Evolutionary conservation across 768 basidiomycete genomes (phyloP).

Genomic region (Mycena venus): DNA sequence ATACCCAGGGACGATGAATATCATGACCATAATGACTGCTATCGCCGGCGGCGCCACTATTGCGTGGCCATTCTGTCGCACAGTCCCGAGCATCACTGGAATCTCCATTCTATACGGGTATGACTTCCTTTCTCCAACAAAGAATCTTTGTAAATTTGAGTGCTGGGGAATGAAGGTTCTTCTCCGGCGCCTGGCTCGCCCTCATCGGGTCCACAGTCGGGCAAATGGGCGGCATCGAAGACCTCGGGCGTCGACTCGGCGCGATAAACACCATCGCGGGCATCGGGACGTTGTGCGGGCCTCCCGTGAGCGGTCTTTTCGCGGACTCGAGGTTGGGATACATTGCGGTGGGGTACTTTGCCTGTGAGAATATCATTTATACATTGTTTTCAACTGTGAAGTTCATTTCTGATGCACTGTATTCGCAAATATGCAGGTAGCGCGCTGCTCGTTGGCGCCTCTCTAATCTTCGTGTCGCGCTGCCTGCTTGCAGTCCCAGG

Average conservation of each 20-base stretch:
- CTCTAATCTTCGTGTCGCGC: not conserved
- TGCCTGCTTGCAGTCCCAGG: not conserved
- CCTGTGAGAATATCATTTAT: slow-evolving; percentile 43
- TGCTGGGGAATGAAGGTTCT: slow-evolving; percentile 33
- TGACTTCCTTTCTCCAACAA: not conserved
- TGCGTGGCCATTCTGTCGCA: slow-evolving; percentile 21
- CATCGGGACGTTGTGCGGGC: slow-evolving; percentile 58
- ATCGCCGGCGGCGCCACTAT: not conserved
- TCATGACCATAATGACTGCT: not conserved
- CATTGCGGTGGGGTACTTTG: slow-evolving; percentile 47
- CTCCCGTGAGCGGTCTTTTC: slow-evolving; percentile 64
- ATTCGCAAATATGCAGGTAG: not conserved
- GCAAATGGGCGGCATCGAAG: slow-evolving; percentile 53
- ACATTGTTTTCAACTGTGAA: not conserved
- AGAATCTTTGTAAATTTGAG: not conserved
- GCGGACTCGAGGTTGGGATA: slow-evolving; percentile 48
- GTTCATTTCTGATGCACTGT: not conserved
- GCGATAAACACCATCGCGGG: slow-evolving; percentile 55
- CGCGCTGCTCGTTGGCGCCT: not conserved
- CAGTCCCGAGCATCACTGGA: not conserved
- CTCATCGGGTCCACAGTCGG: slow-evolving; percentile 52
- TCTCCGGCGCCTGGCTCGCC: slow-evolving; percentile 56
- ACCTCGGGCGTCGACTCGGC: slow-evolving; percentile 60
- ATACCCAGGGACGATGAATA: slow-evolving; percentile 11
- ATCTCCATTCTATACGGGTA: slow-evolving; percentile 11